Percentiles rank a stretch among this genome's conserved stretches.
Conservation (phyloP, 805 yeast genomes). For the Tetrapisispora namnaoensis region DNA sequence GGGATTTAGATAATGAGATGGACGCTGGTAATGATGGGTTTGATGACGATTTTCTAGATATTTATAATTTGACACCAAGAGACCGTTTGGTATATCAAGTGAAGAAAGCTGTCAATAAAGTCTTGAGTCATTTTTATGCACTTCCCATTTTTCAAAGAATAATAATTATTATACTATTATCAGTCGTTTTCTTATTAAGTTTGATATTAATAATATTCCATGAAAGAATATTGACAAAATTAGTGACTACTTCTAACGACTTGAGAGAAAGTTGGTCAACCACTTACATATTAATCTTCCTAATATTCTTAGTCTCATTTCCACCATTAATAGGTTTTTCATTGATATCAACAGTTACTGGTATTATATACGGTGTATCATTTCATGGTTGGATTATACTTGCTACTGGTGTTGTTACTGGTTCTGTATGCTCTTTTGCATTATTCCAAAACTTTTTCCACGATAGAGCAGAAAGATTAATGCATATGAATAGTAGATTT, state of each 20-base stretch:
- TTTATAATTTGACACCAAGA: slow-evolving; percentile 26
- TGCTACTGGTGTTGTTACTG: slow-evolving; percentile 56
- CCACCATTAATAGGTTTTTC: slow-evolving; percentile 89
- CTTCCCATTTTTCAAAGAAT: slow-evolving; percentile 20
- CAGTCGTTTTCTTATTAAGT: slow-evolving; percentile 10
- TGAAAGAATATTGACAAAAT: slow-evolving; percentile 19
- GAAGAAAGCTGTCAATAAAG: slow-evolving; percentile 9
- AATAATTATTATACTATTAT: slow-evolving; percentile 8
- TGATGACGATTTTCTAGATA: slow-evolving; percentile 26
- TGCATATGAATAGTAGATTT: slow-evolving; percentile 53
- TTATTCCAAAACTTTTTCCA: slow-evolving; percentile 51
- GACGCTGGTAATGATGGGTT: slow-evolving; percentile 2
- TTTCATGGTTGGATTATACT: slow-evolving; percentile 68
- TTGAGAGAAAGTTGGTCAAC: slow-evolving; percentile 36
- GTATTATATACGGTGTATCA: slow-evolving; percentile 75
- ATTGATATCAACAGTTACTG: slow-evolving; percentile 53
- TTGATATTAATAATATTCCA: slow-evolving; percentile 20
- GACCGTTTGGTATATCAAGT: slow-evolving; percentile 21
- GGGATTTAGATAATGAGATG: slow-evolving; percentile 4
- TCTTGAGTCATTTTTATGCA: slow-evolving; percentile 9
- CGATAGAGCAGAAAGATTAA: slow-evolving; percentile 48
- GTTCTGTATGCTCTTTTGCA: slow-evolving; percentile 68
- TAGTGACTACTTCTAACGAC: slow-evolving; percentile 37
- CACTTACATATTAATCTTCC: slow-evolving; percentile 36
- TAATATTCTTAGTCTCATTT: slow-evolving; percentile 63